Base-by-base conservation (phyloP, 1,284 basidiomycete genomes). In the Ceratobasidium sp. region DNA sequence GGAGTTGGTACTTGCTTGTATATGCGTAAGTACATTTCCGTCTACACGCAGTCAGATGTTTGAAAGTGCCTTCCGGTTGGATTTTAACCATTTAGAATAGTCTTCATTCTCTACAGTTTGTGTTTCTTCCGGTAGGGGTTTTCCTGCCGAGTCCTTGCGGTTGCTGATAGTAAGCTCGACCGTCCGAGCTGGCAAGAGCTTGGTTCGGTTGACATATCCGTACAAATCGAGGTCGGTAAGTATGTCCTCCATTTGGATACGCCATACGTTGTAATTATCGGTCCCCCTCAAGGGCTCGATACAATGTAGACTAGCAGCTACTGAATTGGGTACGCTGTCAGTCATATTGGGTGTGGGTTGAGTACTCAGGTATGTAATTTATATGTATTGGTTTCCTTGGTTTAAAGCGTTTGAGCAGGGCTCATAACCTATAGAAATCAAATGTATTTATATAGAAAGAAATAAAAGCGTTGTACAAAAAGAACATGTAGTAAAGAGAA, bases 241-340 rank as follows among this genome's bases (percentile, higher is more conserved):
- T 53, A 69, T 53, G 20, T 69, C 67, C 26, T 69, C 67, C 67
- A 69, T 69, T n/a, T 69, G 67, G 33, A 69, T 53, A 15, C 46
- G 23, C 67, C 67, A 69, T 15, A 33, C 26, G 15, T 49, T 53
- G 39, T 69, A 69, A 7, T 69, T 69, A 2, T 69, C 42, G n/a
- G 63, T 66, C 9, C 63, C 63, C 20, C n/a, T 12, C 40, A 66
- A 26, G 39, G 63, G 9, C 2, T 5, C 40, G 39, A 49, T 66
- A 2, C 44, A 26, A 23, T 66, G 40, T 6, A 44, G 58, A 28
- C 58, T 61, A 13, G 58, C 23, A 61, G 26, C 9, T 61, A 12
- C 58, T 9, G 9, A 10, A 28, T 7, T 61, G 5, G 26, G 6
- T 40, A 20, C 28, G 23, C 26, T 61, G 10, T 61, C 20, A 12